These are phyloP conservation scores for Phytopythium oedochilum DNA, from an alignment of 352 stramenopile species.

Conservation along the genomic window DNA sequence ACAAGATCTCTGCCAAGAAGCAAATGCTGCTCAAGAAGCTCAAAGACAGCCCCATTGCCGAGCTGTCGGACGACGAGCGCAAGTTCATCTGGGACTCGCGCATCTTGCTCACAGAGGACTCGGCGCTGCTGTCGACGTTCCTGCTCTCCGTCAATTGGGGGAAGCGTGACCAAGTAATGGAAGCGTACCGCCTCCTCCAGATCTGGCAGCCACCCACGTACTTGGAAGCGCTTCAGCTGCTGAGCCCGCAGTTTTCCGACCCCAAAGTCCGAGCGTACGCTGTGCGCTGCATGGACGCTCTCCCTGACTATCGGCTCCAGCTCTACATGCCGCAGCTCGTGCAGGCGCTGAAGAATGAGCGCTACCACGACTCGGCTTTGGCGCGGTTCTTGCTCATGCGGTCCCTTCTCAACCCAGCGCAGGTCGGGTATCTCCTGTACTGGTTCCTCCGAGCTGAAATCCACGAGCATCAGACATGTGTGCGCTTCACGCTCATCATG, in stretches of 20 bases:
- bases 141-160: slow-evolving; percentile 84
- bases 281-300: slow-evolving; percentile 83
- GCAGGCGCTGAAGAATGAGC: slow-evolving; percentile 81
- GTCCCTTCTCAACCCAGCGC: slow-evolving; percentile 57
- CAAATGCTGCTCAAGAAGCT: slow-evolving; percentile 47
- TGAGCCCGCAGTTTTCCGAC: slow-evolving; percentile 83
- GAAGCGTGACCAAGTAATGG: slow-evolving; percentile 66
- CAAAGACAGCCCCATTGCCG: slow-evolving; percentile 54
- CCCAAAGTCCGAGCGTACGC: slow-evolving; percentile 92
- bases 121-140: slow-evolving; percentile 80
- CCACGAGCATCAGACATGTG: slow-evolving; percentile 50
- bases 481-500: slow-evolving; percentile 66
- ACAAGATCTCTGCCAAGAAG: slow-evolving; percentile 28
- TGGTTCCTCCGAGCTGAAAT: slow-evolving; percentile 78
- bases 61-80: slow-evolving; percentile 51
- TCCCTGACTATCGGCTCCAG: slow-evolving; percentile 85
- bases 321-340: slow-evolving; percentile 86
- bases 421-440: slow-evolving; percentile 83
- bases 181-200: slow-evolving; percentile 76
- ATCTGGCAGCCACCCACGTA: slow-evolving; percentile 78
- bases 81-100: slow-evolving; percentile 74
- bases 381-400: slow-evolving; percentile 76
- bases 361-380: slow-evolving; percentile 78
- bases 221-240: slow-evolving; percentile 82
- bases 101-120: slow-evolving; percentile 48